phyloP scores from a whole-genome alignment of 768 basidiomycete genomes.

The Punctularia strigosozonata region DNA sequence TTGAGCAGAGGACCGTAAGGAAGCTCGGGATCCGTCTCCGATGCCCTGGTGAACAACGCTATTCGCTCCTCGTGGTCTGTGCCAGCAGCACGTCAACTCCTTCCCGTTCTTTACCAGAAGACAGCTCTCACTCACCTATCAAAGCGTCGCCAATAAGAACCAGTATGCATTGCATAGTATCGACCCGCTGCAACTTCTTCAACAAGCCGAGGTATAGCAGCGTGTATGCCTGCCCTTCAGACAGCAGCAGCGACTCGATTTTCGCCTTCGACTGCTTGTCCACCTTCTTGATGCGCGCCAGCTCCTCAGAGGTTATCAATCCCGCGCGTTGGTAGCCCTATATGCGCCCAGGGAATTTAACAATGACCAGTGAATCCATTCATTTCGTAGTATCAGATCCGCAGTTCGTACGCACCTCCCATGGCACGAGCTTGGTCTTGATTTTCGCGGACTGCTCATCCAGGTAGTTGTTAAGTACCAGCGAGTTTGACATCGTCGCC shows the following conservation, averaged over 20 bases:
- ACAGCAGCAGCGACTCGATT: conserved; percentile 65
- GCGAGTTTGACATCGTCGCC: conserved; percentile 52
- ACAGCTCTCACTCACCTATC: conserved; percentile 35
- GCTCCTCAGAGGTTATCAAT: conserved; percentile 79
- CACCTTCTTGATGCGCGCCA: conserved; percentile 80
- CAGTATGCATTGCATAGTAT: conserved; percentile 81
- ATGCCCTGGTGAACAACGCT: conserved; percentile 54
- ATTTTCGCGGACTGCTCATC: conserved; percentile 85
- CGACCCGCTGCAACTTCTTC: conserved; percentile 73
- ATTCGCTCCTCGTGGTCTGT: conserved; percentile 87
- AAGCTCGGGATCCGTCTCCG: conserved; percentile 60
- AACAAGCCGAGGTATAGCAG: conserved; percentile 83
- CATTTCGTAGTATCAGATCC: not conserved
- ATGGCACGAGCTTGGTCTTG: conserved; percentile 82
- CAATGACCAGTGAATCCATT: not conserved
- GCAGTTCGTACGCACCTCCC: conserved; percentile 59
- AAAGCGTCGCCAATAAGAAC: conserved; percentile 86
- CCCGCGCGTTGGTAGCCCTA: conserved; percentile 95
- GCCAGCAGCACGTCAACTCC: not conserved
- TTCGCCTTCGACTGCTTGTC: conserved; percentile 69
- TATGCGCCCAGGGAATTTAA: conserved; percentile 7
- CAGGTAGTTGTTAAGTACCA: conserved; percentile 75
- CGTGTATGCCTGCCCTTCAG: conserved; percentile 77
- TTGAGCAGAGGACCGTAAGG: conserved; percentile 73
- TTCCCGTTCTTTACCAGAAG: not conserved